These are phyloP conservation scores for Phytophthora europaea DNA, from an alignment of 352 stramenopile species.

Conservation along the genomic window DNA sequence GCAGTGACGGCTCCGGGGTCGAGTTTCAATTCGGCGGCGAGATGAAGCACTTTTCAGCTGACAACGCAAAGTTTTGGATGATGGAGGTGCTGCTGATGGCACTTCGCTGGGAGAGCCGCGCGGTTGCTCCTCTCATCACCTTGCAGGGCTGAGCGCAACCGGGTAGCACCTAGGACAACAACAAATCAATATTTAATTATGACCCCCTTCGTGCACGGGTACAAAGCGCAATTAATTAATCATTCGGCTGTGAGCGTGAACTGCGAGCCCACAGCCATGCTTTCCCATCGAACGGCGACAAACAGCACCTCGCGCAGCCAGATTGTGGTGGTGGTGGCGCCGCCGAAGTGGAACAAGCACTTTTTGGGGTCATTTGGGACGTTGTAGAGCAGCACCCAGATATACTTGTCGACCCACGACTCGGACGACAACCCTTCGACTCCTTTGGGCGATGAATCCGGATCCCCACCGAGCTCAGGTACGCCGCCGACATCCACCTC, in stretches of 20 bases:
- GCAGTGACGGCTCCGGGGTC: constrained; percentile 24
- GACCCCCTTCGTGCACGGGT: background rate
- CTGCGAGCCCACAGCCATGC: constrained; percentile 60
- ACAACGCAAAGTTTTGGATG: constrained; percentile 47
- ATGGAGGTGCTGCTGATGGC: constrained; percentile 47
- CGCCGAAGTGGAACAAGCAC: constrained; percentile 74
- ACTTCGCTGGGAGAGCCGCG: constrained; percentile 41
- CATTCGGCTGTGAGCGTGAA: constrained; percentile 51
- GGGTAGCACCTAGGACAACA: background rate
- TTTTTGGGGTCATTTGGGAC: constrained; percentile 19
- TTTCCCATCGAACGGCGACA: constrained; percentile 75
- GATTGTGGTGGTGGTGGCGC: constrained; percentile 52
- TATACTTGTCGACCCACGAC: constrained; percentile 74
- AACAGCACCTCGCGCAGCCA: constrained; percentile 81
- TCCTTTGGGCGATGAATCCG: constrained; percentile 2
- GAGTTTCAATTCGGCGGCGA: constrained; percentile 42
- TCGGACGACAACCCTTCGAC: constrained; percentile 27
- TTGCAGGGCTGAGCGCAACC: constrained; percentile 23
- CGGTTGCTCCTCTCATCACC: constrained; percentile 33
- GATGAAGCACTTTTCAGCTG: constrained; percentile 42
- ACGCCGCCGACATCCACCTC: constrained; percentile 43
- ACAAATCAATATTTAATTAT: constrained; percentile 21
- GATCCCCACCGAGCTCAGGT: constrained; percentile 16
- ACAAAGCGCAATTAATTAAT: background rate
- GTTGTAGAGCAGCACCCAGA: constrained; percentile 71